These are phyloP conservation scores for Talaromyces albobiverticillius DNA, from an alignment of 2,329 filamentous ascomycete species.

Conservation along the genomic window DNA sequence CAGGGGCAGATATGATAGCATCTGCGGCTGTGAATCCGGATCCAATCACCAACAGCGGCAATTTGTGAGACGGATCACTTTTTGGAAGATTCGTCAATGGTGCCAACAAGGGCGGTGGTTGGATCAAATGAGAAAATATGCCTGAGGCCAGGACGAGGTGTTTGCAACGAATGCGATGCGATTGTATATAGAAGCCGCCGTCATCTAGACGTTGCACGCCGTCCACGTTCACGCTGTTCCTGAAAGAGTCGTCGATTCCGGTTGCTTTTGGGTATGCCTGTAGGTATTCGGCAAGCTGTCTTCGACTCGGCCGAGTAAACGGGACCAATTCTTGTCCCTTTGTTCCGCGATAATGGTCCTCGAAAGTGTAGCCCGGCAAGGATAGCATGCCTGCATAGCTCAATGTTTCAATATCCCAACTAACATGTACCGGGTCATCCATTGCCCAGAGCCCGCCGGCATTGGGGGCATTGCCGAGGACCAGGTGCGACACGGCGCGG, in stretches of 20 bases:
- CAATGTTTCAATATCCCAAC: conserved; percentile 57
- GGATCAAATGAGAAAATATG: conserved; percentile 55
- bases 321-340: conserved; percentile 45
- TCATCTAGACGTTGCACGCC: conserved; percentile 43
- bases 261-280: conserved; percentile 53
- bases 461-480: conserved; percentile 50
- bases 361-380: conserved; percentile 58
- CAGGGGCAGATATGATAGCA: conserved; percentile 54
- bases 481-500: conserved; percentile 52
- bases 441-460: conserved; percentile 61
- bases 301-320: conserved; percentile 55
- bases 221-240: conserved; percentile 40
- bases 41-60: conserved; percentile 55
- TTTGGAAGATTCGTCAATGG: conserved; percentile 41
- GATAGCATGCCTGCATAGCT: conserved; percentile 63
- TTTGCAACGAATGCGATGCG: conserved; percentile 53
- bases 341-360: conserved; percentile 47
- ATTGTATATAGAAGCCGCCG: conserved; percentile 52
- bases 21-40: conserved; percentile 63
- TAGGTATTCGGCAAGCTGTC: conserved; percentile 56
- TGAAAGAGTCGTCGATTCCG: conserved; percentile 49
- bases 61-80: conserved; percentile 12
- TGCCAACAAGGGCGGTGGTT: conserved; percentile 48
- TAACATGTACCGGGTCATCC: conserved; percentile 51
- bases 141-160: conserved; percentile 59